Evolutionary conservation across 352 stramenopile species (phyloP), one percentile per base, ranked within the genome.

Genomic region (Phytophthora pinifolia): DNA sequence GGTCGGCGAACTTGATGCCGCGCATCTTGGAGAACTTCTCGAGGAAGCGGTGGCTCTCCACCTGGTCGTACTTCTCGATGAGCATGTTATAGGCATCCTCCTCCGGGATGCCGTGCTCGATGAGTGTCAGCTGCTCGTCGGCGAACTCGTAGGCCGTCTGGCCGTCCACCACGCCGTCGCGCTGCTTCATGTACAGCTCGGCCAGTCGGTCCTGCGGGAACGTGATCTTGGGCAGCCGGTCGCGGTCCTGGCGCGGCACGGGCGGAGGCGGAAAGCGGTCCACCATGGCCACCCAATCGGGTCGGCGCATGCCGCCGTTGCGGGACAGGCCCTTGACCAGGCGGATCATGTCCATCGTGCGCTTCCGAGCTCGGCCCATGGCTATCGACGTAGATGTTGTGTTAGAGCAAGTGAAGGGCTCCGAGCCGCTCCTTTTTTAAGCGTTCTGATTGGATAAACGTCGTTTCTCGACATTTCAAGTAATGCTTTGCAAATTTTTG

Each of bases 111-210:
- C 83, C 83, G n/a, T 86, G 44, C 61, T 94, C 83, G 47, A 94
- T 94, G 3, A 94, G 70, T 61, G 81, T 92, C 36, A 94, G 62
- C 57, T 94, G 83, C 49, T 94, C 83, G 56, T 94, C 83, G 4
- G 83, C 83, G 59, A 94, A 94, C 58, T 94, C 83, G 69, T 91
- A 92, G 35, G 83, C 83, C 9, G 83, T 94, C 66, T 92, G 81
- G 51, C 67, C 66, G 59, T 94, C 83, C 31, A 86, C 72, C 25
- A 89, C 57, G 32, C 78, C 81, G 25, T 85, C 65, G 53, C 78
- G 76, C 54, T 77, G 66, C 63, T 83, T 84, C 70, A 91, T 82
- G 65, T 94, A 94, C 29, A 94, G 62, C 53, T 90, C 79, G 13
- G 83, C 83, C 38, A 94, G 71, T 52, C 83, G 79, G 65, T 94